Conservation (phyloP, 2,329 filamentous ascomycete genomes). For the Fusarium tuaranense region DNA sequence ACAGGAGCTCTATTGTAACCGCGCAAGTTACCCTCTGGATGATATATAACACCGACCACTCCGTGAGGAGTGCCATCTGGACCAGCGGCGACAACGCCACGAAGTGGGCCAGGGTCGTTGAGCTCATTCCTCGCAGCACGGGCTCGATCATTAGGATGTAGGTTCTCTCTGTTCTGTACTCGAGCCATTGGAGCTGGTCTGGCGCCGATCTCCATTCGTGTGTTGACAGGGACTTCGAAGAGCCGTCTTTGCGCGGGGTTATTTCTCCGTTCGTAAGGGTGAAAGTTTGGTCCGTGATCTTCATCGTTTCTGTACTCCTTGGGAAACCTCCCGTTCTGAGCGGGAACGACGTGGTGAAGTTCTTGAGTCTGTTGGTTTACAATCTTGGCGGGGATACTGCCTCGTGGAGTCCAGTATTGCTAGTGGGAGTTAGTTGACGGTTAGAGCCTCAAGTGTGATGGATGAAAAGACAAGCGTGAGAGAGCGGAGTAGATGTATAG, state of each 20-base stretch:
- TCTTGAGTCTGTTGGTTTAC: background rate
- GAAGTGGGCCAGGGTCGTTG: constrained; percentile 8
- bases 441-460: no score
- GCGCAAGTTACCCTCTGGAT: background rate
- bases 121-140: background rate
- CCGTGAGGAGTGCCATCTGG: background rate
- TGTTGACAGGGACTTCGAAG: constrained; percentile 1
- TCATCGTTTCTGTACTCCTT: background rate
- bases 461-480: no score
- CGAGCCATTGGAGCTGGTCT: background rate
- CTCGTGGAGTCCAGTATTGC: constrained; percentile 13
- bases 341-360: background rate
- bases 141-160: background rate
- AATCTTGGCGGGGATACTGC: background rate
- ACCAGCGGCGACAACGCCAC: background rate
- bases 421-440: background rate
- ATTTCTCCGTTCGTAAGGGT: background rate
- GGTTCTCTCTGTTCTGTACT: background rate
- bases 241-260: rapidly evolving
- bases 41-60: background rate
- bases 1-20: background rate
- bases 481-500: no score
- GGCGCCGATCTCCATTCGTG: background rate
- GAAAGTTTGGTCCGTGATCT: background rate
- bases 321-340: background rate